Evolutionary conservation across 495 filamentous ascomycete species (phyloP).

Genomic region (Lichenothelia convexa): DNA sequence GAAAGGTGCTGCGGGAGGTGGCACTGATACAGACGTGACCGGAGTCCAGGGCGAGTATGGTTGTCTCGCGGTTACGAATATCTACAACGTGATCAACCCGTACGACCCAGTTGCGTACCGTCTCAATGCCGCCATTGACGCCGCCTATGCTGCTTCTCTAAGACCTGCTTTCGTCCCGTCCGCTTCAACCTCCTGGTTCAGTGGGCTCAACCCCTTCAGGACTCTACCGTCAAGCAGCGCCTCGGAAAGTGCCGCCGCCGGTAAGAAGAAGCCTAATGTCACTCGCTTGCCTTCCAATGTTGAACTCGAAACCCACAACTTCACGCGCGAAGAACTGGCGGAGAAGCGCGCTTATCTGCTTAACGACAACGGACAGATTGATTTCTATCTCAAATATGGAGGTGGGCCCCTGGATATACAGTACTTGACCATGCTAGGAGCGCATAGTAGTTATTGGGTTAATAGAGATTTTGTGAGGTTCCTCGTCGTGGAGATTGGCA

Average conservation of each 20-base stretch:
- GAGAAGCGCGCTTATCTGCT: slow-evolving; percentile 74
- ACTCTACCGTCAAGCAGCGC: slow-evolving; percentile 2
- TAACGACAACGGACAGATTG: slow-evolving; percentile 91
- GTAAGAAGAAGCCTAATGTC: slow-evolving; percentile 5
- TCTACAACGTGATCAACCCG: slow-evolving; percentile 75
- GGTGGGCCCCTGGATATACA: slow-evolving; percentile 78
- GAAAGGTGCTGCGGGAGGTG: slow-evolving; percentile 49
- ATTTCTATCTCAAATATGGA: slow-evolving; percentile 66
- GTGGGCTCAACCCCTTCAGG: slow-evolving; percentile 44
- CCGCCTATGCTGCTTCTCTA: slow-evolving; percentile 54
- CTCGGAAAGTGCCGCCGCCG: slow-evolving; percentile 2
- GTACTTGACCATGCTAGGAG: slow-evolving; percentile 91
- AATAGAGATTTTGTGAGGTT: slow-evolving; percentile 71
- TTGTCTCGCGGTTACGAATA: slow-evolving; percentile 82
- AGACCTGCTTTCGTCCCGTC: slow-evolving; percentile 64
- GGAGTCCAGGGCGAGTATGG: slow-evolving; percentile 66
- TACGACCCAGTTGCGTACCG: slow-evolving; percentile 61
- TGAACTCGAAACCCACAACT: slow-evolving; percentile 91
- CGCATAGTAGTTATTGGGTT: slow-evolving; percentile 90
- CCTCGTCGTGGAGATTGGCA: slow-evolving; percentile 69
- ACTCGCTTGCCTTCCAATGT: slow-evolving; percentile 67
- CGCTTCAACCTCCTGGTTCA: slow-evolving; percentile 45
- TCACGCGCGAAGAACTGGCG: slow-evolving; percentile 77
- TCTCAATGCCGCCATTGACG: slow-evolving; percentile 77
- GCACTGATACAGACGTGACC: slow-evolving; percentile 36